Evolutionary conservation across 164 flowering plant species (phyloP), one percentile per base, ranked within the genome.

Genomic region (Liquidambar formosana): DNA sequence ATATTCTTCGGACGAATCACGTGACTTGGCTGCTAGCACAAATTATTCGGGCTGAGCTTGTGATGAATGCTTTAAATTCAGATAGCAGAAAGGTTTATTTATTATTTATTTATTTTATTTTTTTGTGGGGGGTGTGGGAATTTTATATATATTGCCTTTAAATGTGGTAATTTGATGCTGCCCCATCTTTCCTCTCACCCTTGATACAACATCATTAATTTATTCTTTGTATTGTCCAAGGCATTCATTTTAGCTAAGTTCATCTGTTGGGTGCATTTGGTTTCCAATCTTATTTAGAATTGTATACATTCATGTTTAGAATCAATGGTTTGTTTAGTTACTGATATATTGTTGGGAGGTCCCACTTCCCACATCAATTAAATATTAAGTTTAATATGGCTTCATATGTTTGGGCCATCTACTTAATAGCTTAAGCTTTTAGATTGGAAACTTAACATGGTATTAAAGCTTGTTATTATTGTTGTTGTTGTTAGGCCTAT

Each of bases 31-130:
- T 96, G 57, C 82, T 96, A 64, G 91, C 90, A 23, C 94, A 96
- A 70, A 85, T 96, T 58, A 91, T 93, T 64, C 87, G 97, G 25
- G 84, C 86, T 75, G 99, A 96, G 79, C 86, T 90, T 73, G 99
- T 93, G 73, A 84, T 88, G 81, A 86, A 71, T 88, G 95, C 97
- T 67, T 80, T 96, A 75, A 93, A 84, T 74, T 49, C 83, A 67
- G 97, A 96, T 73, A 76, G 89, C 43, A 90, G 90, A 83, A 93
- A 93, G 99, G 99, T 95, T 72, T n/a, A n/a, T n/a, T n/a, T n/a
- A n/a, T n/a, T n/a, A n/a, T n/a, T 66, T 41, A 52, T 57, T 56
- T 66, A 16, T 11, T 11, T 33, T 66, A 28, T 59, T 61, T 56
- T 64, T 23, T 11, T 5, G 48, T 19, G 18, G 19, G 2, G n/a